Evolutionary conservation across 148 eudicot species (phyloP), one percentile per base, ranked within the genome.

Genomic region (Diospyros kaki): DNA sequence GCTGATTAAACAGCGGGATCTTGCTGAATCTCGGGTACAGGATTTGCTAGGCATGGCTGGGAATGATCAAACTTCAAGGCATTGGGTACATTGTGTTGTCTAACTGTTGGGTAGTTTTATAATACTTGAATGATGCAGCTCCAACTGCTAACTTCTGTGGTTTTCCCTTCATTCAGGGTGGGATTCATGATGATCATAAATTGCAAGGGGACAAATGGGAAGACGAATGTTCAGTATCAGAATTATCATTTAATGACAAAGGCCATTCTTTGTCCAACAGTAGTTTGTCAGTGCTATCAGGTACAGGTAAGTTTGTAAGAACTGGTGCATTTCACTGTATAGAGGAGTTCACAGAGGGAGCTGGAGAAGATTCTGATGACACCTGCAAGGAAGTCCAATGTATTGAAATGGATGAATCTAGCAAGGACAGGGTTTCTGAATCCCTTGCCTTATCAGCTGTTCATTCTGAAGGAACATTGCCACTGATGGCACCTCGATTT

Each of bases 381-480:
- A 84, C 81, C 61, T 93, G 95, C 73, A 88, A 85, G 82, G 98
- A 86, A 55, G 95, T 94, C 78, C 89, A 80, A 70, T 94, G 94
- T 80, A 83, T 94, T 77, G 93, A 89, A 83, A 85, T 75, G 68
- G 91, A 81, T 79, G 91, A 78, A 75, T 48, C 52, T 8, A 48
- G 8, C 52, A 48, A 48, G 4, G 52, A 4, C 52, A 48, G 8
- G 52, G 8, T 4, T 48, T 48, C 52, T 48, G 8, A 48, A 48
- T 48, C 52, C 52, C 52, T 48, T 48, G 52, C 52, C 52, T 48
- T 48, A 48, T 78, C 86, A 63, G 71, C 68, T 63, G 71, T 59
- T 76, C 69, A 79, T 67, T 71, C 70, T 73, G 91, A 78, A 69
- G 85, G 80, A 81, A 67, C 70, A 51, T 66, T 80, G 52, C 60